phyloP scores from a whole-genome alignment of 768 basidiomycete genomes.

The Boletus rex-veris region DNA sequence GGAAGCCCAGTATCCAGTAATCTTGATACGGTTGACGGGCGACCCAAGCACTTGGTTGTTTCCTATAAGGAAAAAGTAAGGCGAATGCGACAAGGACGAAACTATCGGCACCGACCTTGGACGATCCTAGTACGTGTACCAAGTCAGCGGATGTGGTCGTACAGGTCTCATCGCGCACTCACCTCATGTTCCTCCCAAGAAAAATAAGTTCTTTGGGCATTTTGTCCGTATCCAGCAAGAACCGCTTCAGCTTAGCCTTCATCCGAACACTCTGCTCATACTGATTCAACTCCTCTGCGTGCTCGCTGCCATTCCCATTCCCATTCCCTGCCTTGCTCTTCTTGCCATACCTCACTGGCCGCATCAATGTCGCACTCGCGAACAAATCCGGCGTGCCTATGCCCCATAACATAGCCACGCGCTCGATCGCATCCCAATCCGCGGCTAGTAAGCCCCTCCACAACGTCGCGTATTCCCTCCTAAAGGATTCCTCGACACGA shows the following conservation, averaged over 20 bases:
- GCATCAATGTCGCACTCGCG: slow-evolving; percentile 70
- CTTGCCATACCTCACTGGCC: slow-evolving; percentile 45
- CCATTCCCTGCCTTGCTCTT: slow-evolving; percentile 1
- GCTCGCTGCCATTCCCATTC: slow-evolving; percentile 1
- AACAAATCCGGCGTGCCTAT: slow-evolving; percentile 68
- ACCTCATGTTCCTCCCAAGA: slow-evolving; percentile 75
- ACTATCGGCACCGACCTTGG: slow-evolving; percentile 27
- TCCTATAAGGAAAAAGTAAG: slow-evolving; percentile 32
- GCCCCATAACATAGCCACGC: slow-evolving; percentile 59
- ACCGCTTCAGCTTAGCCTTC: slow-evolving; percentile 63
- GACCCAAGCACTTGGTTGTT: slow-evolving; percentile 84
- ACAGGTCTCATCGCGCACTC: slow-evolving; percentile 1
- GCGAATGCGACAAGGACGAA: background rate
- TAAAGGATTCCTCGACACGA: slow-evolving; percentile 60
- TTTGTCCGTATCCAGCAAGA: slow-evolving; percentile 69
- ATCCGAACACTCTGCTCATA: slow-evolving; percentile 68
- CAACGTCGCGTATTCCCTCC: slow-evolving; percentile 69
- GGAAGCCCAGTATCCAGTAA: slow-evolving; percentile 82
- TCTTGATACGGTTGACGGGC: slow-evolving; percentile 87
- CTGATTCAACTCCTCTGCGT: slow-evolving; percentile 42
- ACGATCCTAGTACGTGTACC: slow-evolving; percentile 28
- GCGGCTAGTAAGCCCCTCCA: slow-evolving; percentile 66
- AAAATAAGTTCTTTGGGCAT: slow-evolving; percentile 79
- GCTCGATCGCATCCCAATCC: slow-evolving; percentile 51
- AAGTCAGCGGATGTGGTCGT: background rate